Evolutionary conservation across 2,329 filamentous ascomycete species (phyloP).

Genomic region (Mycosphaerella arachidis): DNA sequence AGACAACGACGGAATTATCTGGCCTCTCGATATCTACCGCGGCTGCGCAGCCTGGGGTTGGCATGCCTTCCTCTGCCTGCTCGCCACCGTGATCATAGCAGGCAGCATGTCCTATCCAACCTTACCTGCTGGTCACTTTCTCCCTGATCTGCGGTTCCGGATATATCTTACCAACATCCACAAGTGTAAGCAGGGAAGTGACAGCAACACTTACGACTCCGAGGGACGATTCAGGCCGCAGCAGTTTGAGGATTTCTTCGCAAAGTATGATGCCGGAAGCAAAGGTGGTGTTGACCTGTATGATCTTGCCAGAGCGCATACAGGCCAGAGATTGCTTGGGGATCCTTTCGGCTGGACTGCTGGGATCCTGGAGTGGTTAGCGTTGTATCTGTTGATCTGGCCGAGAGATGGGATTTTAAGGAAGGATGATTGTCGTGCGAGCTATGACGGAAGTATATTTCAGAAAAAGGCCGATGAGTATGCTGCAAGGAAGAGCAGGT

Average conservation of each 20-base stretch:
- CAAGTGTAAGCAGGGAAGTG: constrained; percentile 42
- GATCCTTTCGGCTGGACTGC: constrained; percentile 47
- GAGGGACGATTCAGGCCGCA: constrained; percentile 46
- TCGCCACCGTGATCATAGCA: constrained; percentile 48
- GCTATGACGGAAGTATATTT: constrained; percentile 53
- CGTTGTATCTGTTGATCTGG: constrained; percentile 52
- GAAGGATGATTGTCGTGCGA: constrained; percentile 54
- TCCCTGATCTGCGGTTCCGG: constrained; percentile 45
- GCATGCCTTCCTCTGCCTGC: constrained; percentile 39
- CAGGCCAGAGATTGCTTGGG: constrained; percentile 39
- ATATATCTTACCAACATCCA: constrained; percentile 40
- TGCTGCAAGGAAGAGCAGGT: constrained; percentile 17
- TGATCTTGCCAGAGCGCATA: constrained; percentile 38
- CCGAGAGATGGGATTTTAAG: constrained; percentile 52
- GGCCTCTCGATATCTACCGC: constrained; percentile 48
- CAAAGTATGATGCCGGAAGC: constrained; percentile 40
- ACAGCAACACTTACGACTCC: constrained; percentile 41
- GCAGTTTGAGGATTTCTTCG: constrained; percentile 47
- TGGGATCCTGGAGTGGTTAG: constrained; percentile 45
- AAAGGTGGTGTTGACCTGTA: constrained; percentile 38
- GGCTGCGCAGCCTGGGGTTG: constrained; percentile 48
- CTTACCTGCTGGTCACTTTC: constrained; percentile 27
- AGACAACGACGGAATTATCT: constrained; percentile 51
- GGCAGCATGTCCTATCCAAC: constrained; percentile 49
- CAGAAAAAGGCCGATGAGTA: constrained; percentile 39